Conservation (phyloP, 2,329 filamentous ascomycete genomes). For the Colletotrichum salicis region DNA sequence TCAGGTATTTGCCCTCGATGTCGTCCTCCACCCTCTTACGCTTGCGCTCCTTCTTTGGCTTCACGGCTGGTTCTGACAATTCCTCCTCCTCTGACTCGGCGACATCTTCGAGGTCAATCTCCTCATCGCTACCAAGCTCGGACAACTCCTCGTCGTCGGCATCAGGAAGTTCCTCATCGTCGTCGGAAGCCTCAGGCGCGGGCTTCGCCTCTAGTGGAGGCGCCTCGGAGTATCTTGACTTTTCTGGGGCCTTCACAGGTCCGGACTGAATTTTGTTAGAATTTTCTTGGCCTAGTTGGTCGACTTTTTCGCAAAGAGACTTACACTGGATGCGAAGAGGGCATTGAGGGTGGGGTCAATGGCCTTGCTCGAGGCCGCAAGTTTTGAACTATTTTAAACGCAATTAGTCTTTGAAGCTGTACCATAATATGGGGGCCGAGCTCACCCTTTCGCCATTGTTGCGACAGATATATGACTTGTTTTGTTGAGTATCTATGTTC, state of each 20-base stretch:
- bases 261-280: conserved; percentile 55
- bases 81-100: conserved; percentile 46
- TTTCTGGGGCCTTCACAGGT: conserved; percentile 58
- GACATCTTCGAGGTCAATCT: conserved; percentile 36
- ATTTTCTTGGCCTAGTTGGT: not conserved
- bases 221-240: conserved; percentile 56
- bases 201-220: conserved; percentile 48
- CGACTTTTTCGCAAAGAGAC: conserved; percentile 44
- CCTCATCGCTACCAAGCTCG: conserved; percentile 38
- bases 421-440: too few relatives aligned
- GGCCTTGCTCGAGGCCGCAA: conserved; percentile 61
- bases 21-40: conserved; percentile 77
- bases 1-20: conserved; percentile 76
- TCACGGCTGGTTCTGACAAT: conserved; percentile 51
- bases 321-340: conserved; percentile 78
- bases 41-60: conserved; percentile 64
- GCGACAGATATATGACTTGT: not conserved
- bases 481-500: conserved; percentile 3
- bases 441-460: conserved; percentile 38
- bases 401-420: not conserved
- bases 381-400: conserved; percentile 22
- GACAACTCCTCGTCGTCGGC: conserved; percentile 41
- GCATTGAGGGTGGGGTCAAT: conserved; percentile 77
- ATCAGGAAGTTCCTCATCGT: conserved; percentile 44
- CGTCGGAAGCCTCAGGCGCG: conserved; percentile 39